A percentile compares a stretch with the other conserved stretches of the same genome.
phyloP scores from a whole-genome alignment of 768 basidiomycete species.

The Lyophyllum decastes region DNA sequence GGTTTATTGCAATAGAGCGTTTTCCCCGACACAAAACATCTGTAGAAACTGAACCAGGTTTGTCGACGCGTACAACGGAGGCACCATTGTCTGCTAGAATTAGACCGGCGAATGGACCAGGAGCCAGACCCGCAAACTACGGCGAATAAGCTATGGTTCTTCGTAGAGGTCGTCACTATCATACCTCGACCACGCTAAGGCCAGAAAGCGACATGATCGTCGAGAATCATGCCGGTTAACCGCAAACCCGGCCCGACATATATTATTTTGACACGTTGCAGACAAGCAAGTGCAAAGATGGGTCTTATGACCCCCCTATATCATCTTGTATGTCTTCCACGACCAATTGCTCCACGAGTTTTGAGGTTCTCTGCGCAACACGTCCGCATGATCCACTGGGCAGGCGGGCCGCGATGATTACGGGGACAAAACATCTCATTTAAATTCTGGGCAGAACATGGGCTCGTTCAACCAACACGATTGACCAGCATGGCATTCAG shows the following conservation, averaged over 20 bases:
- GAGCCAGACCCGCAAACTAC: constrained; percentile 82
- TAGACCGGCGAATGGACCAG: constrained; percentile 78
- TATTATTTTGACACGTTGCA: constrained; percentile 1
- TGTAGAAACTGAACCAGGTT: constrained; percentile 40
- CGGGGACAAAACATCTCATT: not conserved
- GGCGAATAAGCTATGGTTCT: not conserved
- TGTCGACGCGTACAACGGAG: constrained; percentile 74
- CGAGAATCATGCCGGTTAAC: not conserved
- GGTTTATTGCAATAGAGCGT: constrained; percentile 70
- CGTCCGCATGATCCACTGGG: not conserved
- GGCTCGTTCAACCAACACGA: not conserved
- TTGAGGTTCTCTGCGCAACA: not conserved
- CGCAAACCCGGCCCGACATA: not conserved
- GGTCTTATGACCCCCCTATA: not conserved
- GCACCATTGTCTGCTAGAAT: constrained; percentile 82
- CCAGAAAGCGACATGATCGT: constrained; percentile 22
- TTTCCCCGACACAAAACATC: constrained; percentile 74
- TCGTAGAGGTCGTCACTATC: not conserved
- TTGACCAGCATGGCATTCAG: not conserved
- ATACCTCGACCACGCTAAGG: constrained; percentile 26
- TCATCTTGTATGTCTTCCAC: not conserved
- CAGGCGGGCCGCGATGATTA: not conserved
- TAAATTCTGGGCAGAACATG: not conserved
- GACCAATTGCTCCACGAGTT: not conserved
- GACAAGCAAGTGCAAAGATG: not conserved